Evolutionary conservation across 164 flowering plant species (phyloP), one percentile per base, ranked within the genome.

Genomic region (Tinospora cordifolia): DNA sequence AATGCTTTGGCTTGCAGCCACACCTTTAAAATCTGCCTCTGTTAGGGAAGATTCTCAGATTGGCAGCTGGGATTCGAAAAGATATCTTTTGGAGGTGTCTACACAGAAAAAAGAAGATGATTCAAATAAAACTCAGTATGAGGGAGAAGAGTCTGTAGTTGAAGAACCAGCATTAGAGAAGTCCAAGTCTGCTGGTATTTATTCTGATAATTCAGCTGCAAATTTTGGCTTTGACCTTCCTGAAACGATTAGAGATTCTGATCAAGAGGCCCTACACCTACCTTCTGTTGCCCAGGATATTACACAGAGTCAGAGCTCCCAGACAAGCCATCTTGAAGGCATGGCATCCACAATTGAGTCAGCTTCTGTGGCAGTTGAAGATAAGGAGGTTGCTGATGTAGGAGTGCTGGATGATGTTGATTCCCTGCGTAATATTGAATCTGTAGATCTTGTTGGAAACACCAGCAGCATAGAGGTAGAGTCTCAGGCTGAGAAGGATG

Each of bases 1-100:
- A 75, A 88, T 84, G 88, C 90, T 92, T 59, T 90, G 99, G 99
- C 79, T 95, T 24, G 86, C 84, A 58, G 88, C 86, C 27, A 91
- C 90, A 25, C 99, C 98, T 13, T 76, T 95, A 67, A 90, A 87
- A 69, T 95, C 98, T 72, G 90, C 90, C 39, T 86, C 81, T 78
- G 72, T 75, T 27, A 75, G 74, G 63, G 39, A 64, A 36, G 87
- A 86, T 77, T 73, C 81, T 60, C 86, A 83, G 65, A 75, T 24
- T 8, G 84, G 82, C 86, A 77, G 75, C 75, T 84, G 79, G 90
- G 91, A 85, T 69, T 26, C 67, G 15, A 76, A 76, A 58, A 68
- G 60, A 8, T 27, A 62, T 69, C 34, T 73, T 39, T 63, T 79
- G 12, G 86, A 80, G 63, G 11, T 77, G 72, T 63, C 66, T 51